phyloP scores from a whole-genome alignment of 2,329 filamentous ascomycete genomes.

The Juglanconis sp. region DNA sequence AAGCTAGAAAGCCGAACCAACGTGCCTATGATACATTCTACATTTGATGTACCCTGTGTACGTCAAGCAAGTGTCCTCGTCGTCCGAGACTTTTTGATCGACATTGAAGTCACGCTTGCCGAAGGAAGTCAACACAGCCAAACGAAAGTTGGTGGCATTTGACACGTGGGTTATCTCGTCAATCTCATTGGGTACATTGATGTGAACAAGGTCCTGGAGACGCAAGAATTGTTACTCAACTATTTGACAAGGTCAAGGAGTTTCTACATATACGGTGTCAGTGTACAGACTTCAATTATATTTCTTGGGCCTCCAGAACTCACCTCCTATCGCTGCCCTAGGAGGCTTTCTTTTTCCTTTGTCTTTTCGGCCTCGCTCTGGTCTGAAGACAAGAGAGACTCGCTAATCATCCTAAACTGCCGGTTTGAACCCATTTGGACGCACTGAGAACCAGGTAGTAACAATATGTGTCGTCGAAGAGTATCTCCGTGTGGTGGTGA shows the following conservation, averaged over 20 bases:
- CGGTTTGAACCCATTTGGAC: constrained; percentile 5
- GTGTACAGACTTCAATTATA: background rate
- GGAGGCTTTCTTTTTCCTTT: background rate
- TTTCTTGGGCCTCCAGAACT: background rate
- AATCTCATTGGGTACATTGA: constrained; percentile 37
- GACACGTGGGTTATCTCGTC: constrained; percentile 50
- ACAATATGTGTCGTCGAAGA: background rate
- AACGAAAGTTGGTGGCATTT: constrained; percentile 48
- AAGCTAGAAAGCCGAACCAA: background rate
- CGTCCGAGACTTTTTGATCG: constrained; percentile 40
- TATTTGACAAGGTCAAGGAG: constrained; percentile 1
- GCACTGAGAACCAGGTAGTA: background rate
- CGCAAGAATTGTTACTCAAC: constrained; percentile 38
- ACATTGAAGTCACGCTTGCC: constrained; percentile 39
- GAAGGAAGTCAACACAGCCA: constrained; percentile 43
- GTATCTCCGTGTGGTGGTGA: background rate
- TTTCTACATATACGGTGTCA: background rate
- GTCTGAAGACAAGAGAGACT: background rate
- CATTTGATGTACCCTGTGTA: constrained; percentile 52
- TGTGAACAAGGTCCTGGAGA: constrained; percentile 45
- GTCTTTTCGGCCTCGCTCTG: background rate
- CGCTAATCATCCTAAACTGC: constrained; percentile 1
- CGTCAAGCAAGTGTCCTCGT: constrained; percentile 48
- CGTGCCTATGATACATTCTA: background rate
- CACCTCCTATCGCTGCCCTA: constrained; percentile 4